Evolutionary conservation across 169 alveolate genomes (phyloP).

Genomic region (Perkinsus marinus): DNA sequence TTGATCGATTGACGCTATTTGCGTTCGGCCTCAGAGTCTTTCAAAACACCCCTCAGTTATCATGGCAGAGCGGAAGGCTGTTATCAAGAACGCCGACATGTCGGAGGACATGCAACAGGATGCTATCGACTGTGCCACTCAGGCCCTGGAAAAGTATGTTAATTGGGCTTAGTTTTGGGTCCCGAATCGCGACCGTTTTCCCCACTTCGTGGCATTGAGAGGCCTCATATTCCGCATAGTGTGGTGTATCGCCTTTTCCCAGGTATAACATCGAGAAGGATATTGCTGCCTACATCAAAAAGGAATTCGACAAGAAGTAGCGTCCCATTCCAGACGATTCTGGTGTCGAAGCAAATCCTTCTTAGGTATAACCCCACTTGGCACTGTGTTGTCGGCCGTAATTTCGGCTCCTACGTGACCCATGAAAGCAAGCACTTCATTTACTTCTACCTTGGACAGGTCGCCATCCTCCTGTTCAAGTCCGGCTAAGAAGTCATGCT

Average conservation of each 20-base stretch:
- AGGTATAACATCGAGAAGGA: conserved; percentile 79
- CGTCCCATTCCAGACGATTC: conserved; percentile 34
- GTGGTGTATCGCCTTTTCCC: not conserved
- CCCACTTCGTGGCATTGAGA: no score
- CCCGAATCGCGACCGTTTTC: conserved; percentile 21
- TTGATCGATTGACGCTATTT: not conserved
- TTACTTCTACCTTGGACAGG: conserved; percentile 96
- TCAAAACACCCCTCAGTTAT: not conserved
- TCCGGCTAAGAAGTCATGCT: conserved; percentile 68
- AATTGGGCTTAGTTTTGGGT: conserved; percentile 24
- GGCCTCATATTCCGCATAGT: no score
- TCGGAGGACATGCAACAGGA: conserved; percentile 95
- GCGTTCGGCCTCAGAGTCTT: not conserved
- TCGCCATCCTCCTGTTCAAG: conserved; percentile 91
- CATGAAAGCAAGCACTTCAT: conserved; percentile 99
- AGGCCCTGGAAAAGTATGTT: conserved; percentile 87
- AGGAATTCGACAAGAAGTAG: conserved; percentile 96
- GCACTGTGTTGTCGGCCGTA: conserved; percentile 99
- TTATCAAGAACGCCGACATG: conserved; percentile 95
- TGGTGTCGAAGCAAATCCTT: not conserved
- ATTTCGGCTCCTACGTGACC: conserved; percentile 97
- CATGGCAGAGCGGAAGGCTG: conserved; percentile 41
- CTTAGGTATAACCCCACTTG: conserved; percentile 71
- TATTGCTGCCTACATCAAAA: conserved; percentile 95
- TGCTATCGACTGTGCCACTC: conserved; percentile 95